Conservation (phyloP, 352 stramenopile genomes). For the Nannochloropsis limnetica region DNA sequence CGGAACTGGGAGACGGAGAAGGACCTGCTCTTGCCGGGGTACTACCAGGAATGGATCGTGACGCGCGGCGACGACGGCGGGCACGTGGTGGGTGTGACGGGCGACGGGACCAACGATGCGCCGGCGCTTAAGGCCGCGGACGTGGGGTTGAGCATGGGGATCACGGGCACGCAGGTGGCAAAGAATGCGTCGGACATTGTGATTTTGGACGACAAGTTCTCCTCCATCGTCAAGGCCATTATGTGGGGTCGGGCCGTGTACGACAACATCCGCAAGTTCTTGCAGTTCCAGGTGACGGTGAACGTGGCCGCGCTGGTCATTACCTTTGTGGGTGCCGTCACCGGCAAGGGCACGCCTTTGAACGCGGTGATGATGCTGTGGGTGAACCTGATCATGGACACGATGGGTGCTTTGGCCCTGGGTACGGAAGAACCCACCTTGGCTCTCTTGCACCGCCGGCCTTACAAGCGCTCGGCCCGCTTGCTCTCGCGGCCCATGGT, state of each 20-base stretch:
- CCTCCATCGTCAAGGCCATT: constrained; percentile 88
- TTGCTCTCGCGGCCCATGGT: constrained; percentile 74
- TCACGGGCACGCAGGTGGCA: constrained; percentile 81
- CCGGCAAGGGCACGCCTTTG: constrained; percentile 55
- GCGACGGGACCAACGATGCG: constrained; percentile 98
- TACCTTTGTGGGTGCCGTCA: constrained; percentile 63
- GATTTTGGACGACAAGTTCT: constrained; percentile 95
- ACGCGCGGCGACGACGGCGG: constrained; percentile 46
- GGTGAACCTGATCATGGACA: constrained; percentile 91
- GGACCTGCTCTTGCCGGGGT: constrained; percentile 53
- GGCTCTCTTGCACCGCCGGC: constrained; percentile 68
- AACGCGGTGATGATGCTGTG: constrained; percentile 77
- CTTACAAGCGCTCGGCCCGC: constrained; percentile 64
- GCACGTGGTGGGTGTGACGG: constrained; percentile 92
- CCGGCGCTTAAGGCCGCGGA: constrained; percentile 89
- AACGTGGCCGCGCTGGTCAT: constrained; percentile 72
- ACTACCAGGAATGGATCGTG: constrained; percentile 52
- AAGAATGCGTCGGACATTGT: constrained; percentile 97
- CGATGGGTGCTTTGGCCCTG: constrained; percentile 71
- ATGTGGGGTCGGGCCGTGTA: constrained; percentile 93
- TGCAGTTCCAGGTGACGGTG: constrained; percentile 76
- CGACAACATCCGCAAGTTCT: constrained; percentile 81
- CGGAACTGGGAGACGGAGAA: constrained; percentile 47
- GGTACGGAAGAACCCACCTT: constrained; percentile 73
- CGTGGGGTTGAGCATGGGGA: constrained; percentile 87